Evolutionary conservation across 441 rosid species (phyloP), one percentile per base, ranked within the genome.

Genomic region (Daphne laureola): DNA sequence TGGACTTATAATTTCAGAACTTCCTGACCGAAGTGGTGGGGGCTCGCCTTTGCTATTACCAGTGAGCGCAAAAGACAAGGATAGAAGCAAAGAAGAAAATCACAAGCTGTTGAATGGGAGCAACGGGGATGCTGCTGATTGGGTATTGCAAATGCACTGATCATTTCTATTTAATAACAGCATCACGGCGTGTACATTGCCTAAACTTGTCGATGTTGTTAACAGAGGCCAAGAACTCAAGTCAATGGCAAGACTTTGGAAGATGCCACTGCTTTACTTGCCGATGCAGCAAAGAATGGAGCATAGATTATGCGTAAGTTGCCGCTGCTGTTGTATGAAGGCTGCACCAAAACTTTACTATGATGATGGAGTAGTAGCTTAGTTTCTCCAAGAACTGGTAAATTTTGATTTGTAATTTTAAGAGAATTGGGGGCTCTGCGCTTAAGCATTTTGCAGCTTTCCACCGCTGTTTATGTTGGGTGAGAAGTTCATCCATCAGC

Each of bases 71-170:
- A 77, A 74, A 67, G 86, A 84, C 61, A 92, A 75, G 67, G 90
- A 89, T 43, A 73, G 71, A 64, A 73, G 64, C 49, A 89, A 85
- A 78, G 99, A 90, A 71, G 99, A 87, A 81, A 90, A 77, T 67
- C 87, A 82, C 82, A 94, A 87, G 81, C 95, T 94, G 61, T 69
- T 90, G 76, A 94, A 94, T 63, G 99, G 99, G 71, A 86, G 83
- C 52, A 63, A 85, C 4, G 78, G 62, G 16, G 99, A 93, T 48
- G 84, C 97, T 69, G 77, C 89, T 50, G 97, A 87, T 57, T 72
- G 97, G 99, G 97, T 89, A 83, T 55, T 0, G 4, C 54, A 25
- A 47, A 45, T 42, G 54, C 14, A 8, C 8, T 43, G 7, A 12
- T 64, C 11, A 48, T 46, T 17, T 57, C 51, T 58, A 17, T 12